These are phyloP conservation scores for Talaromyces atroroseus DNA, from an alignment of 2,329 filamentous ascomycete species.

Conservation along the genomic window DNA sequence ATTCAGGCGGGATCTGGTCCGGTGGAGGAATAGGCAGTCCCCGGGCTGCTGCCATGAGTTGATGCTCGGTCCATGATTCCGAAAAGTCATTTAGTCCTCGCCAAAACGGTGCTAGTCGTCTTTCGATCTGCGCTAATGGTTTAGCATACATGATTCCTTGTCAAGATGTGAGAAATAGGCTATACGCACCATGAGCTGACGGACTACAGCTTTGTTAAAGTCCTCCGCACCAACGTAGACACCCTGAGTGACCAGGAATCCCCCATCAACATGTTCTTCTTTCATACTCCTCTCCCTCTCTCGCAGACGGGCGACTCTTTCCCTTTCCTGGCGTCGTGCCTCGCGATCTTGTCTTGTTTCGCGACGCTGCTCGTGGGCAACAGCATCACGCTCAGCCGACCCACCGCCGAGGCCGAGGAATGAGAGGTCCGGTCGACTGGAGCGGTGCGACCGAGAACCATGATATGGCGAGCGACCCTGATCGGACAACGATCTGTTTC, in stretches of 20 bases:
- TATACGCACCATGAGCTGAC: conserved; percentile 74
- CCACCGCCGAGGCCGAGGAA: conserved; percentile 51
- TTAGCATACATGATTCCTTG: conserved; percentile 13
- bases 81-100: conserved; percentile 85
- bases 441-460: conserved; percentile 44
- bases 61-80: conserved; percentile 85
- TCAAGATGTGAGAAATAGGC: not conserved
- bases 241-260: conserved; percentile 88
- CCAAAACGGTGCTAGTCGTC: conserved; percentile 91
- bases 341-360: conserved; percentile 92
- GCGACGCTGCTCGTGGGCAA: conserved; percentile 56
- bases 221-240: conserved; percentile 90
- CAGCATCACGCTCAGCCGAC: conserved; percentile 45
- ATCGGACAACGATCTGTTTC: conserved; percentile 26
- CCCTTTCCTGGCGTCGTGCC: conserved; percentile 75
- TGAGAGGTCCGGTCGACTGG: conserved; percentile 55
- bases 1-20: conserved; percentile 73
- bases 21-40: conserved; percentile 77
- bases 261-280: conserved; percentile 91
- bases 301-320: conserved; percentile 67
- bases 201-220: conserved; percentile 81
- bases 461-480: conserved; percentile 26
- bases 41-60: conserved; percentile 84
- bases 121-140: conserved; percentile 68
- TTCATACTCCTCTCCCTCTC: conserved; percentile 86